Evolutionary conservation across 2,329 filamentous ascomycete genomes (phyloP).

Genomic region (Xylariales sp.): DNA sequence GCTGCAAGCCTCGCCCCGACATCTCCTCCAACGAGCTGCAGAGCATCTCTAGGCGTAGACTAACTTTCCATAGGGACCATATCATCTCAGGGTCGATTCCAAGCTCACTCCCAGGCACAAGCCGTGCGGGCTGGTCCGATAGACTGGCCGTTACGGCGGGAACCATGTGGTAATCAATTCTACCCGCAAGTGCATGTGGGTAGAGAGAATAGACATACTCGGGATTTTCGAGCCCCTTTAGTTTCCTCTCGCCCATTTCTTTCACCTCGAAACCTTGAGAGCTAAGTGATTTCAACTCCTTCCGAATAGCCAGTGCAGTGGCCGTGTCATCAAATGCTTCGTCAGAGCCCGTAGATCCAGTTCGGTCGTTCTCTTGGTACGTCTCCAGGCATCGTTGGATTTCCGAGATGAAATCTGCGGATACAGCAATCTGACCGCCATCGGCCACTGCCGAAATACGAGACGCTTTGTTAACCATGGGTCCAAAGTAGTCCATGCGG

Average conservation of each 20-base stretch:
- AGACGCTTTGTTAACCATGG: constrained; percentile 97
- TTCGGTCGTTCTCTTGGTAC: constrained; percentile 85
- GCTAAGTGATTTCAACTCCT: constrained; percentile 86
- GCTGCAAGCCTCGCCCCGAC: constrained; percentile 71
- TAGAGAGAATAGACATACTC: constrained; percentile 97
- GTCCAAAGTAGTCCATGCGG: constrained; percentile 99
- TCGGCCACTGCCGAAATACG: constrained; percentile 95
- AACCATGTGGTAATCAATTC: constrained; percentile 75
- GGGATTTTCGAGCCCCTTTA: constrained; percentile 97
- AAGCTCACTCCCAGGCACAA: constrained; percentile 74
- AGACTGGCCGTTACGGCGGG: constrained; percentile 53
- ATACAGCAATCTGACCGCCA: constrained; percentile 96
- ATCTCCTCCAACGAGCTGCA: constrained; percentile 87
- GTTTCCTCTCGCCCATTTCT: constrained; percentile 91
- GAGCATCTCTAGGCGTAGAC: constrained; percentile 89
- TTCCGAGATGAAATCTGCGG: constrained; percentile 95
- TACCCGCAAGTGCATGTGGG: constrained; percentile 85
- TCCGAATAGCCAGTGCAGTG: constrained; percentile 80
- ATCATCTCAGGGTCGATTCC: constrained; percentile 84
- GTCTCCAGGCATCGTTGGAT: constrained; percentile 91
- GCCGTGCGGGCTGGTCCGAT: constrained; percentile 68
- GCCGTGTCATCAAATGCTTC: constrained; percentile 81
- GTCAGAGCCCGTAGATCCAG: constrained; percentile 75
- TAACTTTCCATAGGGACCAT: constrained; percentile 91
- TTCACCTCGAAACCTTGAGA: constrained; percentile 97